Evolutionary conservation across 78 protist genomes (phyloP), one percentile per base, ranked within the genome.

Genomic region (Dictyostelium capitatum): DNA sequence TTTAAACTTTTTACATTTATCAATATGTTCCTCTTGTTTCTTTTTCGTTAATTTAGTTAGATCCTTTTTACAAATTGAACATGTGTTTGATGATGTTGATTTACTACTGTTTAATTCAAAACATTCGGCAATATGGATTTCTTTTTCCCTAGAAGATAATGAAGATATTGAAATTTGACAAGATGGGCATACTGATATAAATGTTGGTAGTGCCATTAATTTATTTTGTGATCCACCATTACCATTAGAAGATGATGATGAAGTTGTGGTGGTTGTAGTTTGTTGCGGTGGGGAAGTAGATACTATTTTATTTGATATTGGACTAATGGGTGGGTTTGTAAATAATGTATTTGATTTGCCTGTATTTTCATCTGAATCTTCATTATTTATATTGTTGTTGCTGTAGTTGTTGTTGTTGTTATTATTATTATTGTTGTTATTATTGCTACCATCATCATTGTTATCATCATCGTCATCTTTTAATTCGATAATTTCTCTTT

Each of bases 81-180:
- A 81, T 6, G 54, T n/a, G 30, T 59, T 46, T 0, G 79, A 51
- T 25, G 14, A 25, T 50, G 78, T 20, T 6, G 30, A 8, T 37
- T 57, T 23, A 15, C 20, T 79, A 51, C 7, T 19, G 28, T 79
- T 46, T 9, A 32, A 32, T n/a, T 73, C 62, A 2, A 30, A 10
- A 69, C 90, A 83, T 32, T 73, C 50, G 20, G 53, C 53, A 2
- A 70, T 70, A 53, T 83, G 90, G 9, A 14, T 32, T 11, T 67
- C 90, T 41, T 53, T 83, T 46, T 83, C 90, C 19, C 30, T 28
- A 3, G n/a, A 19, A n/a, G 89, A 47, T 3, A 81, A 25, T 25
- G 89, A 81, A 23, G 56, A 12, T 15, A 65, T 59, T 6, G 75
- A 65, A 23, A 81, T 64, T 48, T 65, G 65, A 67, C 89, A 81